These are phyloP conservation scores for Beauveria medogensis DNA, from an alignment of 2,329 filamentous ascomycete species.

Conservation along the genomic window DNA sequence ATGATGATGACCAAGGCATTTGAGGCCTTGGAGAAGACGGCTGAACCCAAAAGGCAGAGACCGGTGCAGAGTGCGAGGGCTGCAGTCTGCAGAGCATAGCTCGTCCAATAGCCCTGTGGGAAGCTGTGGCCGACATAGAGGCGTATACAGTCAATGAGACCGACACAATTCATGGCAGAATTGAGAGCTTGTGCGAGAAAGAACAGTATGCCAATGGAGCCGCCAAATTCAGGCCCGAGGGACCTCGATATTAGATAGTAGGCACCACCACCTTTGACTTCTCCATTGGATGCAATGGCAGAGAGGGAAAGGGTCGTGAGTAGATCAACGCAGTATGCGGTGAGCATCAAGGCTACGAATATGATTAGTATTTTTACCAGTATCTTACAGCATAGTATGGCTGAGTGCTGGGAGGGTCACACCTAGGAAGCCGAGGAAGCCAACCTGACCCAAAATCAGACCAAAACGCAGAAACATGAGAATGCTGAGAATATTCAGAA, in stretches of 20 bases:
- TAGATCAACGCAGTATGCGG: constrained; percentile 75
- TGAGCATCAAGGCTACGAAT: constrained; percentile 56
- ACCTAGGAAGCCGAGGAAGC: constrained; percentile 74
- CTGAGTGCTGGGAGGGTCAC: constrained; percentile 21
- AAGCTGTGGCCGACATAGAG: constrained; percentile 64
- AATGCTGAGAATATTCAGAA: constrained; percentile 80
- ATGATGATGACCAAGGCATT: constrained; percentile 67
- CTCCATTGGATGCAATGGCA: constrained; percentile 83
- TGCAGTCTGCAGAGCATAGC: constrained; percentile 66
- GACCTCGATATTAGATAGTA: constrained; percentile 86
- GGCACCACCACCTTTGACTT: constrained; percentile 77
- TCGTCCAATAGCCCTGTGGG: constrained; percentile 65
- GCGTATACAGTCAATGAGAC: constrained; percentile 73
- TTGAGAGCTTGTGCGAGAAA: constrained; percentile 87
- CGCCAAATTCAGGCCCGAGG: constrained; percentile 80
- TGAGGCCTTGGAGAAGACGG: constrained; percentile 72
- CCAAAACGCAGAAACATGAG: constrained; percentile 89
- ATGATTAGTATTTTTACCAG: background rate
- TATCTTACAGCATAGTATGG: background rate
- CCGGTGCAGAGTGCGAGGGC: constrained; percentile 64
- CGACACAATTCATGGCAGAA: constrained; percentile 79
- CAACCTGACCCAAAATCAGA: constrained; percentile 72
- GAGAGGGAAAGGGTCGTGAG: constrained; percentile 79
- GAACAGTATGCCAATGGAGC: constrained; percentile 80
- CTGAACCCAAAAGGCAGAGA: constrained; percentile 72